Percentiles rank a stretch among this genome's conserved stretches.
Conservation (phyloP, 1,284 basidiomycete genomes). For the Fistulina hepatica region DNA sequence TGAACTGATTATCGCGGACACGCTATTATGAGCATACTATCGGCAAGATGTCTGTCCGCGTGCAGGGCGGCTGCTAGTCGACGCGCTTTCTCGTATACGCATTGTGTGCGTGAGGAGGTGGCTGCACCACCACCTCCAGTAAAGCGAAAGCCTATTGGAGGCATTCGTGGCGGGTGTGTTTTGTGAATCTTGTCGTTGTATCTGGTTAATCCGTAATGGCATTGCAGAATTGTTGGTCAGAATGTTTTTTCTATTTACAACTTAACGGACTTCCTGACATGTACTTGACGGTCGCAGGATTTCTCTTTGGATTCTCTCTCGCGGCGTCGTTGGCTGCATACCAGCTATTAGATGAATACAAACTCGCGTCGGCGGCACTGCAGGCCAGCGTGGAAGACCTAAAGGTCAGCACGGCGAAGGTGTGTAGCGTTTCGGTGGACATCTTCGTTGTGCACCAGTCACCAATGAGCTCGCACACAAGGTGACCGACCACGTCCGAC, state of each 20-base stretch:
- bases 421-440: too few relatives aligned
- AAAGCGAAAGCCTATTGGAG: conserved; percentile 79
- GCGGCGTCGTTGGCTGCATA: conserved; percentile 80
- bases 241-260: conserved; percentile 36
- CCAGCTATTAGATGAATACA: conserved; percentile 84
- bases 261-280: conserved; percentile 76
- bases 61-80: too few relatives aligned
- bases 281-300: too few relatives aligned
- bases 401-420: conserved; percentile 76
- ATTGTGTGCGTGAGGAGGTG: too few relatives aligned
- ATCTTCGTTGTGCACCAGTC: neutral
- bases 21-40: too few relatives aligned
- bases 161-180: conserved; percentile 74
- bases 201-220: neutral
- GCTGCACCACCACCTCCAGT: too few relatives aligned
- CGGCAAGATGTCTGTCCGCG: too few relatives aligned
- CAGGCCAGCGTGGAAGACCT: conserved; percentile 83
- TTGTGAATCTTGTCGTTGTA: conserved; percentile 3
- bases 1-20: too few relatives aligned
- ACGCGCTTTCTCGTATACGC: too few relatives aligned
- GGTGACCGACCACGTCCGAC: conserved; percentile 76
- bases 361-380: conserved; percentile 71
- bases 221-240: conserved; percentile 6
- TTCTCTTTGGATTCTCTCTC: conserved; percentile 81
- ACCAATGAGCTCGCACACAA: conserved; percentile 21